Evolutionary conservation across 1,139 yeast genomes (phyloP).

Genomic region (Yamadazyma buinensis): DNA sequence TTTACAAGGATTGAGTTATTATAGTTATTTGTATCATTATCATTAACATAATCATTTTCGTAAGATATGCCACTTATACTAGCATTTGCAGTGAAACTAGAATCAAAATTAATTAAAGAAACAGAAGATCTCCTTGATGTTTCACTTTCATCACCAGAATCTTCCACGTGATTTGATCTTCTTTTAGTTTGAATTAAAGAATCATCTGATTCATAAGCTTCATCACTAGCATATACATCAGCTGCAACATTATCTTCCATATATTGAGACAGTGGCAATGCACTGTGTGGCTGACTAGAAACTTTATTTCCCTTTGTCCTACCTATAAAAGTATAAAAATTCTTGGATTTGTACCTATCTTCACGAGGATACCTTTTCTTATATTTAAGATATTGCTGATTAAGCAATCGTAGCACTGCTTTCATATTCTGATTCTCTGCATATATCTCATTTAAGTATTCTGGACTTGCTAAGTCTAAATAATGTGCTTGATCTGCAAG

Average conservation of each 20-base stretch:
- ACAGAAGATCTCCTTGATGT: conserved; percentile 3
- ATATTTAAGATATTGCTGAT: conserved; percentile 30
- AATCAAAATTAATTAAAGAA: conserved; percentile 3
- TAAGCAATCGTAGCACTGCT: conserved; percentile 31
- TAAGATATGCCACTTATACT: background rate
- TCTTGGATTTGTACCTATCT: conserved; percentile 36
- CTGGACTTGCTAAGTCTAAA: conserved; percentile 35
- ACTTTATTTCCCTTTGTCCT: conserved; percentile 13
- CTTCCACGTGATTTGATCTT: conserved; percentile 1
- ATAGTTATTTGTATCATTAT: background rate
- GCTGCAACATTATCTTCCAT: background rate
- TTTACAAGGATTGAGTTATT: background rate
- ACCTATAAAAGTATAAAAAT: conserved; percentile 37
- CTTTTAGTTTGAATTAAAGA: background rate
- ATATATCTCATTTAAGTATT: conserved; percentile 37
- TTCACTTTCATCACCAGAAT: conserved; percentile 5
- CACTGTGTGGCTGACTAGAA: background rate
- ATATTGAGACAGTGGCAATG: conserved; percentile 2
- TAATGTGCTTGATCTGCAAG: conserved; percentile 47
- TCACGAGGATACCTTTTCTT: conserved; percentile 36
- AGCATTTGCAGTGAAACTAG: background rate
- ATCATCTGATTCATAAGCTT: conserved; percentile 5
- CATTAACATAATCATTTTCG: background rate
- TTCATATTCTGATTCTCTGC: conserved; percentile 32
- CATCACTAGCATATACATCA: background rate